A percentile compares a stretch with the other conserved stretches of the same genome.
Conservation (phyloP, 73 alveolate genomes). For the Paramecium bursaria region DNA sequence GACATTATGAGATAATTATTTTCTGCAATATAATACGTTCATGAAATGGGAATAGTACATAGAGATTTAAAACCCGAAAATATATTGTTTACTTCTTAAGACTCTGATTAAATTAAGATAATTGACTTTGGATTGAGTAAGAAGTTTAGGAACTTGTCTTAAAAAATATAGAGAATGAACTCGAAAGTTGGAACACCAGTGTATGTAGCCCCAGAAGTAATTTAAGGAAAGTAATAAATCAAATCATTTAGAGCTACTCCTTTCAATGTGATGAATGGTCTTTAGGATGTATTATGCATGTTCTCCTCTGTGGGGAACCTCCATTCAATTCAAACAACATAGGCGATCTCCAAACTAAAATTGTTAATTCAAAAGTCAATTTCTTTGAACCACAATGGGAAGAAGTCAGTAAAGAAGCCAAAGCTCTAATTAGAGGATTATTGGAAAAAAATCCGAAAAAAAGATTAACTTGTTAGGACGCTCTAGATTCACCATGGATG, state of each 20-base stretch:
- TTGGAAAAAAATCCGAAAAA: conserved; percentile 78
- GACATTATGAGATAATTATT: conserved; percentile 69
- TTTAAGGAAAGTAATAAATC: conserved; percentile 77
- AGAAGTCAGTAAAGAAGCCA: conserved; percentile 68
- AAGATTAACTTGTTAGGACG: conserved; percentile 91
- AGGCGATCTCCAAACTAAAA: conserved; percentile 71
- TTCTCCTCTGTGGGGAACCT: conserved; percentile 72
- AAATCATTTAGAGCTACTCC: conserved; percentile 86
- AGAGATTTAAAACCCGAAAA: conserved; percentile 97
- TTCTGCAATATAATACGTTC: conserved; percentile 74
- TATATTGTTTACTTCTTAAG: conserved; percentile 80
- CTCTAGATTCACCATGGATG: conserved; percentile 93
- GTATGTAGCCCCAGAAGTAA: conserved; percentile 76
- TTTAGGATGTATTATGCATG: conserved; percentile 80
- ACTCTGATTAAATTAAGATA: conserved; percentile 82
- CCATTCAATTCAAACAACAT: conserved; percentile 76
- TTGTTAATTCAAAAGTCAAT: conserved; percentile 49
- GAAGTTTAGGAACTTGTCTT: conserved; percentile 62
- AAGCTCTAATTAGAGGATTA: conserved; percentile 74
- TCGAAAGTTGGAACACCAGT: conserved; percentile 75
- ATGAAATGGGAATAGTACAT: conserved; percentile 71
- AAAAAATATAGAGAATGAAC: conserved; percentile 71
- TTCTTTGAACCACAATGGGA: conserved; percentile 79
- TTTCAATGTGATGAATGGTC: conserved; percentile 88
- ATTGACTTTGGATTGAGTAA: conserved; percentile 94